Percentiles rank a stretch among this genome's conserved stretches.
Evolutionary conservation across 2,329 filamentous ascomycete species (phyloP).

Genomic region (Aspergillus sp.): DNA sequence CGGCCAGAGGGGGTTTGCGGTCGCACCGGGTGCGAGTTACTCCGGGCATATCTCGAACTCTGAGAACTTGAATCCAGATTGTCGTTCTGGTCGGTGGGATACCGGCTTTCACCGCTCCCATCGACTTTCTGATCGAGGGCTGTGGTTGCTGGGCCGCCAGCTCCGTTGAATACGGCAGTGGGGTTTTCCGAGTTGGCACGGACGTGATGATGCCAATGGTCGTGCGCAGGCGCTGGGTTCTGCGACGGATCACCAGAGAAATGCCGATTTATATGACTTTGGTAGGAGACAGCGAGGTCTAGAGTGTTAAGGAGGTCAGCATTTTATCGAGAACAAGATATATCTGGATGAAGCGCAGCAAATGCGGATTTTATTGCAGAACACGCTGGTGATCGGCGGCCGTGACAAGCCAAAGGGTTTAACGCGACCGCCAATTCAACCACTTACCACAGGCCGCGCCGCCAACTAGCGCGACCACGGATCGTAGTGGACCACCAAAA

Average conservation of each 20-base stretch:
- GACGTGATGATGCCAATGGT: slow-evolving; percentile 52
- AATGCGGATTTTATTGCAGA: slow-evolving; percentile 5
- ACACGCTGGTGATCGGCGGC: slow-evolving; percentile 15
- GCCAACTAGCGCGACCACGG: slow-evolving; percentile 15
- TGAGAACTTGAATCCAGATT: slow-evolving; percentile 15
- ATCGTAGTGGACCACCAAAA: slow-evolving; percentile 21
- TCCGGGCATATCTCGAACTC: slow-evolving; percentile 44
- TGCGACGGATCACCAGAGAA: slow-evolving; percentile 1
- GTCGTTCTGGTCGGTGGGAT: slow-evolving; percentile 24
- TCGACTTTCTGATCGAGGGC: slow-evolving; percentile 30
- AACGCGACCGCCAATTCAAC: slow-evolving; percentile 17
- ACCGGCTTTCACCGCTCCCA: slow-evolving; percentile 28
- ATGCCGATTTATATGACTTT: background rate
- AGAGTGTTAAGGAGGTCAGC: slow-evolving; percentile 2
- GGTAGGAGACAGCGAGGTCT: slow-evolving; percentile 4
- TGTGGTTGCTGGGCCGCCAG: slow-evolving; percentile 30
- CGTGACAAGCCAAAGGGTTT: slow-evolving; percentile 1
- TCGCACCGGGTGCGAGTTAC: slow-evolving; percentile 45
- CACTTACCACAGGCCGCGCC: slow-evolving; percentile 14
- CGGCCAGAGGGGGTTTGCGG: slow-evolving; percentile 41
- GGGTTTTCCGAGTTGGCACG: slow-evolving; percentile 64
- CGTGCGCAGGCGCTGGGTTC: slow-evolving; percentile 42
- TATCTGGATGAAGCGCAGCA: slow-evolving; percentile 11
- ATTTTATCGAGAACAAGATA: background rate
- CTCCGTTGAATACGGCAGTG: slow-evolving; percentile 51